Conservation (phyloP, 2,329 filamentous ascomycete genomes). For the Pseudogymnoascus sp. region DNA sequence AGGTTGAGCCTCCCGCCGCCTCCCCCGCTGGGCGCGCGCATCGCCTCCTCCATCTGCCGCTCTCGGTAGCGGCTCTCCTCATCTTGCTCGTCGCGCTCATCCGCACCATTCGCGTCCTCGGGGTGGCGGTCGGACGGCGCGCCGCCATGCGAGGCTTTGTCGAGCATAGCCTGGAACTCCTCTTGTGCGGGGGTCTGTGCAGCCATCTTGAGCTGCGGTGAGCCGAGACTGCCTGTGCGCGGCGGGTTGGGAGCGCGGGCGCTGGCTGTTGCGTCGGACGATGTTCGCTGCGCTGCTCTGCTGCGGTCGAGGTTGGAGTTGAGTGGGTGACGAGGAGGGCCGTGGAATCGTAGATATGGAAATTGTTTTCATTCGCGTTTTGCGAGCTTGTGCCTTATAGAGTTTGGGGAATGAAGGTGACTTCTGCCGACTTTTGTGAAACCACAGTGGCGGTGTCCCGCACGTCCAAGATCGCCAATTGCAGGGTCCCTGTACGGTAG, state of each 20-base stretch:
- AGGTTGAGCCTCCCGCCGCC: slow-evolving; percentile 59
- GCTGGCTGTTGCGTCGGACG: background rate
- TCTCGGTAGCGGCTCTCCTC: slow-evolving; percentile 33
- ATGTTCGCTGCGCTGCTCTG: background rate
- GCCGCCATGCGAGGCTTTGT: slow-evolving; percentile 40
- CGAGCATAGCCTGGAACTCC: slow-evolving; percentile 57
- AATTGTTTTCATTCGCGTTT: background rate
- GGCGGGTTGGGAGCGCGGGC: background rate
- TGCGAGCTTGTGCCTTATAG: background rate
- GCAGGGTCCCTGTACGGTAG: slow-evolving; percentile 6
- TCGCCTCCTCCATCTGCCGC: slow-evolving; percentile 51
- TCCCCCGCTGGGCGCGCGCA: slow-evolving; percentile 57
- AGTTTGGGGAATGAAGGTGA: background rate
- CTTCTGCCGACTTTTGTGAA: background rate
- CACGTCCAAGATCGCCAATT: slow-evolving; percentile 2
- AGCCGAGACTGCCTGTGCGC: slow-evolving; percentile 27
- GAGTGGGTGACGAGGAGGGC: background rate
- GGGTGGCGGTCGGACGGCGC: slow-evolving; percentile 37
- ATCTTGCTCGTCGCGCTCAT: slow-evolving; percentile 48
- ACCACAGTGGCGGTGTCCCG: background rate
- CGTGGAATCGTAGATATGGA: background rate
- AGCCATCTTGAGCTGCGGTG: slow-evolving; percentile 28
- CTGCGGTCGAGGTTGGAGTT: background rate
- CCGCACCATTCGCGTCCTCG: slow-evolving; percentile 50
- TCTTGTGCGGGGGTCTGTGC: slow-evolving; percentile 52